Percentiles rank a stretch among this genome's conserved stretches.
Evolutionary conservation across 805 yeast species (phyloP).

Genomic region (Metschnikowia drakensbergensis): DNA sequence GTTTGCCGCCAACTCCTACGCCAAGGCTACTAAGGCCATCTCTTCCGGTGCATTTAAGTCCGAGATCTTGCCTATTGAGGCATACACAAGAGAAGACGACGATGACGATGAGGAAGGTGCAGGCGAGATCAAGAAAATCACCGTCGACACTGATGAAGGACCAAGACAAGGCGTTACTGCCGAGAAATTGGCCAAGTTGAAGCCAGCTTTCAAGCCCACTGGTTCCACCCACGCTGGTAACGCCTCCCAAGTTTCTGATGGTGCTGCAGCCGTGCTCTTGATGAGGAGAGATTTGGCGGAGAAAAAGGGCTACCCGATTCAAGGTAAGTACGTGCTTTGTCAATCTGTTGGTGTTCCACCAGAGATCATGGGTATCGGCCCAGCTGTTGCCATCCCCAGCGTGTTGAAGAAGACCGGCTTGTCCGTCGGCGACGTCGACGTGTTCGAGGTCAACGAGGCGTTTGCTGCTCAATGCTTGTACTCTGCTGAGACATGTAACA

Average conservation of each 20-base stretch:
- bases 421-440: conserved; percentile 58
- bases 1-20: conserved; percentile 84
- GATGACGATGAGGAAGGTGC: conserved; percentile 53
- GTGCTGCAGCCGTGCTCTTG: conserved; percentile 86
- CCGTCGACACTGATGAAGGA: conserved; percentile 77
- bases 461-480: conserved; percentile 92
- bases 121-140: conserved; percentile 37
- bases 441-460: conserved; percentile 92
- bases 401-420: conserved; percentile 63
- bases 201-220: conserved; percentile 80
- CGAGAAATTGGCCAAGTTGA: conserved; percentile 65
- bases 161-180: conserved; percentile 86
- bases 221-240: conserved; percentile 95
- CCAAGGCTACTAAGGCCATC: conserved; percentile 78
- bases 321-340: conserved; percentile 78
- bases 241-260: conserved; percentile 94
- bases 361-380: conserved; percentile 97
- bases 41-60: conserved; percentile 71
- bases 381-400: conserved; percentile 90
- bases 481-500: conserved; percentile 61
- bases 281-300: conserved; percentile 86
- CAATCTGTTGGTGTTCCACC: conserved; percentile 93
- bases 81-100: conserved; percentile 52
- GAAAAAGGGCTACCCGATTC: conserved; percentile 61
- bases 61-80: conserved; percentile 80